Evolutionary conservation across 225 moss, liverwort and hornwort species (phyloP).

Genomic region (Rhytidiadelphus loreus): DNA sequence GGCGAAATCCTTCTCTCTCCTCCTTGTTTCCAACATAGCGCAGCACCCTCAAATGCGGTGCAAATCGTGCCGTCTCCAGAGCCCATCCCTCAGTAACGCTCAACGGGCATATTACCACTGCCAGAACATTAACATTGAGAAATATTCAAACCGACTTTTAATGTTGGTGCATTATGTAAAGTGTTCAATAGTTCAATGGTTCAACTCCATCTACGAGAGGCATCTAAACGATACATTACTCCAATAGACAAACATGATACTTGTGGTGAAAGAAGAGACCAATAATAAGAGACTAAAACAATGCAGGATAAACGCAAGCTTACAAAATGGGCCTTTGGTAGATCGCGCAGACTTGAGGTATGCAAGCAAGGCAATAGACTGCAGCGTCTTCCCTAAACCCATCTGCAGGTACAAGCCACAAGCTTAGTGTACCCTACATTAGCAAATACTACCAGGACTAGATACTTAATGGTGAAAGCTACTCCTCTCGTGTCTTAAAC

Average conservation of each 20-base stretch:
- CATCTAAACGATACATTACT: not conserved
- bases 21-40: conserved; percentile 73
- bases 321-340: conserved; percentile 66
- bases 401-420: conserved; percentile 48
- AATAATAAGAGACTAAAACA: not conserved
- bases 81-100: conserved; percentile 94
- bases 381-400: conserved; percentile 93
- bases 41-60: conserved; percentile 49
- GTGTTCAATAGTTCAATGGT: not conserved
- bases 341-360: conserved; percentile 45
- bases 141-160: not conserved
- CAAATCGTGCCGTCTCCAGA: conserved; percentile 65
- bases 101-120: conserved; percentile 86
- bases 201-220: not conserved
- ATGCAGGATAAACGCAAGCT: conserved; percentile 3
- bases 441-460: not conserved
- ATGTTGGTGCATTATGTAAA: not conserved
- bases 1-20: conserved; percentile 51
- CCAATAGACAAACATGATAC: not conserved
- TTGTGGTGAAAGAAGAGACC: not conserved
- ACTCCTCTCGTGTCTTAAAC: not conserved
- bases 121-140: not conserved
- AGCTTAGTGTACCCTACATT: not conserved
- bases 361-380: conserved; percentile 59
- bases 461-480: not conserved